Evolutionary conservation across 2,329 filamentous ascomycete species (phyloP).

Genomic region (Sporothrix luriei): DNA sequence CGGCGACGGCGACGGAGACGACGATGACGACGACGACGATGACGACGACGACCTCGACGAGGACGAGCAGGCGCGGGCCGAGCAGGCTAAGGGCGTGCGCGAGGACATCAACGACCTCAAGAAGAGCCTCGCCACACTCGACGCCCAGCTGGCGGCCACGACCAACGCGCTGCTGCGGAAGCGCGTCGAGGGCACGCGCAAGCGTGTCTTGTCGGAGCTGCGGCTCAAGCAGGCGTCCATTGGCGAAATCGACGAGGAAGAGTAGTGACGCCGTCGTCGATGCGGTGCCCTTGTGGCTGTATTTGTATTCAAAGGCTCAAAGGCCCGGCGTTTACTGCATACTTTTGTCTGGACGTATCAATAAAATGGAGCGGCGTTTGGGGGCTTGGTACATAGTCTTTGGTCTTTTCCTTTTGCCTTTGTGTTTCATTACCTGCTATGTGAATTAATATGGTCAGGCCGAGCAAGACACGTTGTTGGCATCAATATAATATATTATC

Average conservation of each 20-base stretch:
- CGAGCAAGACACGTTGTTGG: neutral
- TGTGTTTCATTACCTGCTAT: no score
- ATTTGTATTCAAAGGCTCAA: no score
- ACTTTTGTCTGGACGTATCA: neutral
- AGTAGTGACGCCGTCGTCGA: conserved; percentile 15
- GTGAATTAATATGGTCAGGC: neutral
- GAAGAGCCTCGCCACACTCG: conserved; percentile 52
- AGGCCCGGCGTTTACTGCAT: conserved; percentile 9
- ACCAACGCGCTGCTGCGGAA: conserved; percentile 54
- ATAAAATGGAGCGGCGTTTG: conserved; percentile 15
- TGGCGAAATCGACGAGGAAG: conserved; percentile 44
- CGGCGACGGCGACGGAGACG: conserved; percentile 49
- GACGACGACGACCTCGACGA: conserved; percentile 59
- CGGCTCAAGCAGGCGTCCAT: conserved; percentile 45
- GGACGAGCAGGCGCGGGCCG: conserved; percentile 53
- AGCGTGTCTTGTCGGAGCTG: conserved; percentile 48
- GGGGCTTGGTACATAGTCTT: neutral
- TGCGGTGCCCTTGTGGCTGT: neutral
- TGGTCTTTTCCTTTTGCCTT: neutral
- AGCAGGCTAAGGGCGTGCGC: conserved; percentile 58
- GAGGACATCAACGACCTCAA: conserved; percentile 56
- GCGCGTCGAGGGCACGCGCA: conserved; percentile 55
- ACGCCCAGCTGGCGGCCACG: conserved; percentile 50
- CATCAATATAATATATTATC: neutral
- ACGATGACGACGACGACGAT: conserved; percentile 57